phyloP scores from a whole-genome alignment of 768 basidiomycete species.

The Hericium coralloides region DNA sequence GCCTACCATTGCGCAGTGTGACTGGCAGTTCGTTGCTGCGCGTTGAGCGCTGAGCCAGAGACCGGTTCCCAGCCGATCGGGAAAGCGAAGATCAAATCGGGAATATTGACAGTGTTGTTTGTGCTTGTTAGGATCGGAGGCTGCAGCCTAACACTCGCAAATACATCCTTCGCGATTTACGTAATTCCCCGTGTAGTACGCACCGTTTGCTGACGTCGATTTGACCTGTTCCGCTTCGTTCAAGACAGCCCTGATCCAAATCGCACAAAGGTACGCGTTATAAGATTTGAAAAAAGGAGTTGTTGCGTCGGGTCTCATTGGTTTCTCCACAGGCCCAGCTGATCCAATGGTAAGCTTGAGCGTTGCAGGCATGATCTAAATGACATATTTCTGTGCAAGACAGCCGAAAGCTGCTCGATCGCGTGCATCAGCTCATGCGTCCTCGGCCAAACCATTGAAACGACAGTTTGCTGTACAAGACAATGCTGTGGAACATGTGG shows the following conservation, averaged over 20 bases:
- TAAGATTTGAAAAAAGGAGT: no score
- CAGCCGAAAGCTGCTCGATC: constrained; percentile 30
- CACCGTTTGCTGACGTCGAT: no score
- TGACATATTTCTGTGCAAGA: neutral
- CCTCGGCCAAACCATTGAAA: constrained; percentile 39
- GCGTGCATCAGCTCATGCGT: constrained; percentile 38
- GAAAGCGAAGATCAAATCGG: neutral
- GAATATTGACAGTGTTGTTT: neutral
- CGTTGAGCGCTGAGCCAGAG: no score
- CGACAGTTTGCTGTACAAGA: constrained; percentile 43
- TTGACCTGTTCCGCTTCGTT: no score
- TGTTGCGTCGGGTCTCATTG: neutral
- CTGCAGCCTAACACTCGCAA: neutral
- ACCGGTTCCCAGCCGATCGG: no score
- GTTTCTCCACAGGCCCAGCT: neutral
- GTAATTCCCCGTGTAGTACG: neutral
- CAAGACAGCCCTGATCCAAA: no score
- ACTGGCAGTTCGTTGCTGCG: no score
- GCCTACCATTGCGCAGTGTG: no score
- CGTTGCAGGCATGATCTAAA: neutral
- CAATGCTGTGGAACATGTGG: constrained; percentile 37
- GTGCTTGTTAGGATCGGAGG: neutral
- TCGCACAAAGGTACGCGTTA: no score
- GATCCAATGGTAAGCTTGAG: neutral
- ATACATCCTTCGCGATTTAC: neutral